Evolutionary conservation across 495 filamentous ascomycete genomes (phyloP).

Genomic region (Podospora comata): DNA sequence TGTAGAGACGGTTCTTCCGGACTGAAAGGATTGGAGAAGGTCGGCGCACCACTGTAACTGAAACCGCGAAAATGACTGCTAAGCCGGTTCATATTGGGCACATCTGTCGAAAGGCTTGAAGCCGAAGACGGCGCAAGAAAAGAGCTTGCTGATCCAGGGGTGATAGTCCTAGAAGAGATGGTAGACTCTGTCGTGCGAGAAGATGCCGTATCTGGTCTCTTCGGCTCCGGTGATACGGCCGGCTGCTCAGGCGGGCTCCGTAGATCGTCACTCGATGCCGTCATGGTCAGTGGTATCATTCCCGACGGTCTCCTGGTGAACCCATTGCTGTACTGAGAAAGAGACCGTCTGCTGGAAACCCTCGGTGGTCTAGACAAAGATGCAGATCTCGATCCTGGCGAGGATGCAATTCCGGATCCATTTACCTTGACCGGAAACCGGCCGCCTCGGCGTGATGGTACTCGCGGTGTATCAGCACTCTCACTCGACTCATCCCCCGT

Average conservation of each 20-base stretch:
- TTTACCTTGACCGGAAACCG: slow-evolving; percentile 79
- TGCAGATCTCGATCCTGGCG: slow-evolving; percentile 21
- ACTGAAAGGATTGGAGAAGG: slow-evolving; percentile 59
- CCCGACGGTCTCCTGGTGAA: slow-evolving; percentile 55
- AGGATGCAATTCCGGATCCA: slow-evolving; percentile 36
- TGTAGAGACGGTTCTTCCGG: slow-evolving; percentile 51
- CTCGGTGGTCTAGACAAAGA: slow-evolving; percentile 58
- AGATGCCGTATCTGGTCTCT: slow-evolving; percentile 15
- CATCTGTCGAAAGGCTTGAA: background rate
- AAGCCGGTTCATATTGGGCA: slow-evolving; percentile 50
- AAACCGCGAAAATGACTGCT: slow-evolving; percentile 69
- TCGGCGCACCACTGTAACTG: slow-evolving; percentile 54
- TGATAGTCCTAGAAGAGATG: background rate
- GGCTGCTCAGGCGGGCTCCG: slow-evolving; percentile 80
- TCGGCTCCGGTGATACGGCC: slow-evolving; percentile 56
- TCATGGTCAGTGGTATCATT: slow-evolving; percentile 61
- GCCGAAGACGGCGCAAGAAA: background rate
- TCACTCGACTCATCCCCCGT: slow-evolving; percentile 63
- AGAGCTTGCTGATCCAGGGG: background rate
- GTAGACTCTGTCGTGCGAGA: slow-evolving; percentile 10
- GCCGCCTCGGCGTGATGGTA: slow-evolving; percentile 62
- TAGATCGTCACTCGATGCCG: slow-evolving; percentile 64
- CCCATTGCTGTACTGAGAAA: slow-evolving; percentile 60
- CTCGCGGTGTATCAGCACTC: slow-evolving; percentile 61
- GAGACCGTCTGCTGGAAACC: slow-evolving; percentile 63